Evolutionary conservation across 148 eudicot species (phyloP), one percentile per base, ranked within the genome.

Genomic region (Fagopyrum homotropicum): DNA sequence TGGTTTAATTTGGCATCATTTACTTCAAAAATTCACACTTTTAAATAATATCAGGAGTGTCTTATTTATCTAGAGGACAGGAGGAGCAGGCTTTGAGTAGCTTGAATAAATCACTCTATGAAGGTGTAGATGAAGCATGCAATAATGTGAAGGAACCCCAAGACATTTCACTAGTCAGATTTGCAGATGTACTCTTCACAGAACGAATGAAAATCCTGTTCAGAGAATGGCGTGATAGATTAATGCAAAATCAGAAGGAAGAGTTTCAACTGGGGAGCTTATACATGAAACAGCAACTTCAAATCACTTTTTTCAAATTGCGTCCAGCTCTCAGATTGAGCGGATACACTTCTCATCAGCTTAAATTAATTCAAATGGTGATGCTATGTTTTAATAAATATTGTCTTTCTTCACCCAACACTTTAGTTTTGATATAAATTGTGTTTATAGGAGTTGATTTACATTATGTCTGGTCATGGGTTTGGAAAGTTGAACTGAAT

Each of bases 31-130:
- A 74, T 84, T 88, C 80, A 83, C 80, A 57, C 77, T 82, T 69
- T 79, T 83, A 83, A 76, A 73, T 85, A 82, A 87, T 89, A 89
- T 89, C 99, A 95, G 97, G 99, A 78, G 81, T 90, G 85, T 95
- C 97, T 86, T 95, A 95, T 92, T 88, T 95, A 90, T 95, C 99
- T 87, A 92, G 97, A 95, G 82, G 86, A 75, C 99, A 89, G 86
- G 96, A 95, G 83, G 90, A 89, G 19, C 87, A 86, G 76, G 94
- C 90, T 11, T 74, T 90, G 76, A 81, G 80, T 72, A 84, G 77
- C 79, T 80, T 92, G 79, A 76, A 79, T 45, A 73, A 76, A 46
- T 75, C 73, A 72, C 85, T 84, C 79, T 78, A 76, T 72, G 81
- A 81, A 76, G 88, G 86, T 72, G 47, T 77, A 15, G 73, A 48